Conservation (phyloP, 257 asterid genomes). For the Catharanthus roseus region DNA sequence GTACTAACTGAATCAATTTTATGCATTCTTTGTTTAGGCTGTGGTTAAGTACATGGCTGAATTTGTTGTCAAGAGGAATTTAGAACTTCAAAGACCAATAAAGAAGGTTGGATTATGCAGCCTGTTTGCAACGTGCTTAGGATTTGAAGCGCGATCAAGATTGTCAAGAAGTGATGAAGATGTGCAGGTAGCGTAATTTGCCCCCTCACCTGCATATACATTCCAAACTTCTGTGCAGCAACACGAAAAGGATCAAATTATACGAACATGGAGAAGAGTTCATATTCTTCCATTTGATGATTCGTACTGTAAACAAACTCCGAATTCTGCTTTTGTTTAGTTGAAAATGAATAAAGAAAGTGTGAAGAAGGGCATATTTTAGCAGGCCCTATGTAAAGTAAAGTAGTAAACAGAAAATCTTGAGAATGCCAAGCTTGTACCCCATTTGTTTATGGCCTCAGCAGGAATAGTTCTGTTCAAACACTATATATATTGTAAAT, state of each 20-base stretch:
- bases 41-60: constrained; percentile 65
- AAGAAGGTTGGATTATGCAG: constrained; percentile 41
- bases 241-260: background rate
- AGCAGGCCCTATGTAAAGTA: too few relatives aligned
- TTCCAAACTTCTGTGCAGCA: background rate
- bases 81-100: constrained; percentile 21
- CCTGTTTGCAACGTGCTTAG: constrained; percentile 43
- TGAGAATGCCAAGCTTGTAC: too few relatives aligned
- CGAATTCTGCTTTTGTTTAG: background rate
- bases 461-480: background rate
- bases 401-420: too few relatives aligned
- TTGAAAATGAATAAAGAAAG: background rate
- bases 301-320: background rate
- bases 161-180: background rate
- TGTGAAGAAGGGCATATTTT: background rate
- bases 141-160: constrained; percentile 22
- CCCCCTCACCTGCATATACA: background rate
- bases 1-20: constrained; percentile 12
- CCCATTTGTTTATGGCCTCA: too few relatives aligned
- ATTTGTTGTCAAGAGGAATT: constrained; percentile 37
- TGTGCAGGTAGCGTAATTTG: background rate
- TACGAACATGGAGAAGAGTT: background rate
- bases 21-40: constrained; percentile 30
- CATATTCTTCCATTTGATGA: background rate
- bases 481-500: background rate